A percentile compares a stretch with the other conserved stretches of the same genome.
These are phyloP conservation scores for Obba rivulosa DNA, from an alignment of 768 basidiomycete species.

Conservation along the genomic window DNA sequence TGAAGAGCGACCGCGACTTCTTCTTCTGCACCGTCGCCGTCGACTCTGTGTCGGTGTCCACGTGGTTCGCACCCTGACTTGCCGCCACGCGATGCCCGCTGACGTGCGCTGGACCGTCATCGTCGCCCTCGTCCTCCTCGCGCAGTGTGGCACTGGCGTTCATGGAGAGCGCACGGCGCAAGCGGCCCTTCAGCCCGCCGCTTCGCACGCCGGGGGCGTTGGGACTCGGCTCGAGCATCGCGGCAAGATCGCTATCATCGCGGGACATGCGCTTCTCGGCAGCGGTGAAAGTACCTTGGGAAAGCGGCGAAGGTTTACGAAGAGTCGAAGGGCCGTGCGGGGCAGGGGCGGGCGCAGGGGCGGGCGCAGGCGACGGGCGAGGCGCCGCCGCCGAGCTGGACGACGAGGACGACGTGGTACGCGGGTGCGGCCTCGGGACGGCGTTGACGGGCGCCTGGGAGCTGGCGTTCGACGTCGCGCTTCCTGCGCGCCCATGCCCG, in stretches of 20 bases:
- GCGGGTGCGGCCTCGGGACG: conserved; percentile 37
- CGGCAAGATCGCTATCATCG: conserved; percentile 66
- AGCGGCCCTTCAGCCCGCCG: conserved; percentile 70
- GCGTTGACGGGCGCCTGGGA: conserved; percentile 13
- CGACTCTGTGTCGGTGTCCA: conserved; percentile 24
- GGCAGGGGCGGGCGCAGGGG: conserved; percentile 24
- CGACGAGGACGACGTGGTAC: conserved; percentile 46
- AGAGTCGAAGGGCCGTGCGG: conserved; percentile 24
- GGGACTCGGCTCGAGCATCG: conserved; percentile 37
- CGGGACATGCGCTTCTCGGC: conserved; percentile 73
- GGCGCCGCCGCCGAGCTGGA: conserved; percentile 30
- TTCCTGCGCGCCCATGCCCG: conserved; percentile 12
- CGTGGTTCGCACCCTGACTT: conserved; percentile 24
- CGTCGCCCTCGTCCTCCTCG: conserved; percentile 50
- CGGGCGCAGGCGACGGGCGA: conserved; percentile 28
- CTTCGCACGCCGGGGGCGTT: conserved; percentile 41
- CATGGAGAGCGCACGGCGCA: conserved; percentile 69
- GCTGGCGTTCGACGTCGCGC: conserved; percentile 15
- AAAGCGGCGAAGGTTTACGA: conserved; percentile 57
- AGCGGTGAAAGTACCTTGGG: conserved; percentile 58
- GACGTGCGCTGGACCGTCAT: conserved; percentile 16
- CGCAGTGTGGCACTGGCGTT: conserved; percentile 53
- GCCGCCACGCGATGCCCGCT: background rate
- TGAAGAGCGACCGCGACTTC: conserved; percentile 77
- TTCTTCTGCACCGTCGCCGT: conserved; percentile 49